These are phyloP conservation scores for Celoporthe dispersa DNA, from an alignment of 2,329 filamentous ascomycete species.

Conservation along the genomic window DNA sequence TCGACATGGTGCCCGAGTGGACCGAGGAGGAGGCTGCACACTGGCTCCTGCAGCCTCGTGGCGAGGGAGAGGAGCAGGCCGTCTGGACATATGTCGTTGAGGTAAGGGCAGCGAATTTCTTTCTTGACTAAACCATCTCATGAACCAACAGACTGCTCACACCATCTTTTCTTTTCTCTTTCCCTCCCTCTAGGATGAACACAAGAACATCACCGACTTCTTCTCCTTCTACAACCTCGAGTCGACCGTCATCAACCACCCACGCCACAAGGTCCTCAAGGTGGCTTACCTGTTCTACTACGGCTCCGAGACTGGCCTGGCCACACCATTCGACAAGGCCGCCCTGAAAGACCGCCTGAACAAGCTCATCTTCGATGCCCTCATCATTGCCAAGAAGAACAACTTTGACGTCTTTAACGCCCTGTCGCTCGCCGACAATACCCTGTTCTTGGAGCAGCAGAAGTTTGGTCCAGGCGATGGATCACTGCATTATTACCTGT, in stretches of 20 bases:
- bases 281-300: slow-evolving; percentile 99
- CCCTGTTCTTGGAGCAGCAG: slow-evolving; percentile 87
- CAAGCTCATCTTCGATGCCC: slow-evolving; percentile 77
- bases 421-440: slow-evolving; percentile 90
- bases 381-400: slow-evolving; percentile 82
- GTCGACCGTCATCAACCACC: slow-evolving; percentile 84
- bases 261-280: slow-evolving; percentile 77
- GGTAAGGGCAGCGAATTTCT: slow-evolving; percentile 45
- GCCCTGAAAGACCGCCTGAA: slow-evolving; percentile 82
- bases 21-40: slow-evolving; percentile 80
- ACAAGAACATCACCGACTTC: slow-evolving; percentile 90
- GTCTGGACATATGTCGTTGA: slow-evolving; percentile 95
- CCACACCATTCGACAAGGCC: slow-evolving; percentile 53
- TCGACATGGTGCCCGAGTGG: slow-evolving; percentile 84
- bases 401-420: slow-evolving; percentile 98
- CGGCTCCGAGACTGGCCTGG: slow-evolving; percentile 78
- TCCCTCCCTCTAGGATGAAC: slow-evolving; percentile 49
- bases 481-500: slow-evolving; percentile 94
- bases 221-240: slow-evolving; percentile 96
- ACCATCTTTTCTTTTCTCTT: slow-evolving; percentile 2
- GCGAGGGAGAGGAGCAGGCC: slow-evolving; percentile 72
- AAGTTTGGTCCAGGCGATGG: slow-evolving; percentile 96
- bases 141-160: slow-evolving; percentile 17
- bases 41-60: slow-evolving; percentile 78
- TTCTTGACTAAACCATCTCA: neutral